Conservation (phyloP, 1,284 basidiomycete genomes). For the Cystobasidiaceae sp. region DNA sequence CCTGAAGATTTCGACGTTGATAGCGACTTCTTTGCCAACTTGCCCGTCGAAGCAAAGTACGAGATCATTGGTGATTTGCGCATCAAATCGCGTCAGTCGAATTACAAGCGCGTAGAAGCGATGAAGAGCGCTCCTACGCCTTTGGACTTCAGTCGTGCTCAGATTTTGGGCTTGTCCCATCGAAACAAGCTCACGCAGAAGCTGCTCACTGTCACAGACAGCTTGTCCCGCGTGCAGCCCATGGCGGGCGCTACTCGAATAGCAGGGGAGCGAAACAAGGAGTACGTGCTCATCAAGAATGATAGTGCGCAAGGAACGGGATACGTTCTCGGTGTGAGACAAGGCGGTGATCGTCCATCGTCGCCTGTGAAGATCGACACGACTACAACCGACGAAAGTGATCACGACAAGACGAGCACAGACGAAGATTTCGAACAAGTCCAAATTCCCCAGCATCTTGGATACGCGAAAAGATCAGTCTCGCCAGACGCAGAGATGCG, state of each 20-base stretch:
- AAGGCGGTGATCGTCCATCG: constrained; percentile 63
- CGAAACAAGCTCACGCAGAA: constrained; percentile 91
- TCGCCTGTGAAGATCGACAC: constrained; percentile 72
- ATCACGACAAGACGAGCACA: constrained; percentile 34
- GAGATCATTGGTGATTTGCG: constrained; percentile 93
- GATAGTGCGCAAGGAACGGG: constrained; percentile 71
- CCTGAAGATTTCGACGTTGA: constrained; percentile 86
- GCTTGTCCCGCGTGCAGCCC: constrained; percentile 82
- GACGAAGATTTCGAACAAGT: constrained; percentile 35
- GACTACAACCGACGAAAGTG: constrained; percentile 40
- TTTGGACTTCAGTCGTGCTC: constrained; percentile 90
- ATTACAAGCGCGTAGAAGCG: constrained; percentile 79
- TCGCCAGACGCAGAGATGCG: constrained; percentile 21
- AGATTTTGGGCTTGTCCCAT: constrained; percentile 83
- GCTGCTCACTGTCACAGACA: constrained; percentile 84
- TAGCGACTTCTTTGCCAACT: constrained; percentile 72
- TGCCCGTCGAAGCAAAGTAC: constrained; percentile 94
- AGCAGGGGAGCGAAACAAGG: constrained; percentile 85
- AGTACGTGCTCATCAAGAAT: constrained; percentile 90
- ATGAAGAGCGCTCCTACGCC: constrained; percentile 81
- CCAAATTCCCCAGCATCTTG: constrained; percentile 9
- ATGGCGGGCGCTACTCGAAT: constrained; percentile 58
- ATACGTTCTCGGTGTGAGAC: constrained; percentile 85
- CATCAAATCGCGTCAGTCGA: constrained; percentile 87
- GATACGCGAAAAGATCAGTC: background rate